These are phyloP conservation scores for Pyrenophora seminiperda DNA, from an alignment of 2,329 filamentous ascomycete genomes.

Conservation along the genomic window DNA sequence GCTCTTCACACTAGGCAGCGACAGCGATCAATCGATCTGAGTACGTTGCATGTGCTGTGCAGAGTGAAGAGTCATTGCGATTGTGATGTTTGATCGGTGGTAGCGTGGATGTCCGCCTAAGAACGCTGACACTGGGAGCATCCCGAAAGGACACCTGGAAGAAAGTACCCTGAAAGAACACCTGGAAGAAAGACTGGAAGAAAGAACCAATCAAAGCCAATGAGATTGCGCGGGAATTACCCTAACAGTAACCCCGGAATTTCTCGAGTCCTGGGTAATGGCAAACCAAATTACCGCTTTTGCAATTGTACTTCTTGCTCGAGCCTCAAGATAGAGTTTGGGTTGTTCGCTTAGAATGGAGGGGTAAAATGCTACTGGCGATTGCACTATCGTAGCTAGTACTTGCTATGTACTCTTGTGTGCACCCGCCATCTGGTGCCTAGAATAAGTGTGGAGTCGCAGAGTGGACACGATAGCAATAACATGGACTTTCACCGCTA, in stretches of 20 bases:
- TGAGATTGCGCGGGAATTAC: not conserved
- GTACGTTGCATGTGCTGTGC: conserved; percentile 14
- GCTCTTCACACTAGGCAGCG: not conserved
- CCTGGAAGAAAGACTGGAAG: conserved; percentile 13
- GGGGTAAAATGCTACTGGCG: conserved; percentile 9
- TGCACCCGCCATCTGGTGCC: not conserved
- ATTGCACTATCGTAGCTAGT: conserved; percentile 3
- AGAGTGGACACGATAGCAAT: not conserved
- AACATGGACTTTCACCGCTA: conserved; percentile 18
- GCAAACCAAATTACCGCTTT: not conserved
- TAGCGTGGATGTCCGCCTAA: conserved; percentile 6
- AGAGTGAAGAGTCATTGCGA: conserved; percentile 7
- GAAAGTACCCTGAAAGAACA: too few relatives aligned
- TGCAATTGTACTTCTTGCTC: not conserved
- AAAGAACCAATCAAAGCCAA: not conserved
- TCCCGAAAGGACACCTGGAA: conserved; percentile 14
- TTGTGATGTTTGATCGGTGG: conserved; percentile 3
- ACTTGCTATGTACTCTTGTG: not conserved
- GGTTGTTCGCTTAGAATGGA: conserved; percentile 13
- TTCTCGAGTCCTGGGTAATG: not conserved
- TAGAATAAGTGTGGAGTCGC: conserved; percentile 15
- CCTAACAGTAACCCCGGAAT: not conserved
- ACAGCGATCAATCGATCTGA: not conserved
- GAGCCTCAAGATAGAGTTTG: not conserved
- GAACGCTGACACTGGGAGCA: conserved; percentile 1